phyloP scores from a whole-genome alignment of 441 rosid genomes.

The Populus hybrid region DNA sequence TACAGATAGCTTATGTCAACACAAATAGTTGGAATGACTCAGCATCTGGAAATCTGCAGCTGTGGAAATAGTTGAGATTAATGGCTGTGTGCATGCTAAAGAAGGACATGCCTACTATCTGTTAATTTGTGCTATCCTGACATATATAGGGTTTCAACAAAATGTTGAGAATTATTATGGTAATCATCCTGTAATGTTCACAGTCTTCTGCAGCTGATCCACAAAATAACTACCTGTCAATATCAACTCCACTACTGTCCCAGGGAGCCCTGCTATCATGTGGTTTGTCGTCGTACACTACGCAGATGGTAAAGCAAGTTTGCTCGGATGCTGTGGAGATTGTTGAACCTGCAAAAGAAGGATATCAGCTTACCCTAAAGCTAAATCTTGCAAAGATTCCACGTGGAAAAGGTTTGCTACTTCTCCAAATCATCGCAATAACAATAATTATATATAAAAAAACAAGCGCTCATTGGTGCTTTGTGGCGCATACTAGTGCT shows the following conservation, averaged over 20 bases:
- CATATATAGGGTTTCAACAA: background rate
- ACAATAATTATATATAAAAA: background rate
- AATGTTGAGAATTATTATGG: background rate
- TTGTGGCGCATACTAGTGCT: background rate
- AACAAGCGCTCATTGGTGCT: background rate
- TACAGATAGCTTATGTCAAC: background rate
- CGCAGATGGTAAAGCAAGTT: constrained; percentile 44
- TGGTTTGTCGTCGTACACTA: constrained; percentile 43
- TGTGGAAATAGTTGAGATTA: background rate
- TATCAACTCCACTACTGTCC: constrained; percentile 60
- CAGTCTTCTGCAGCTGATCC: constrained; percentile 68
- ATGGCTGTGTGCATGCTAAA: background rate
- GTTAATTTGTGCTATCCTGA: background rate
- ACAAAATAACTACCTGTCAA: constrained; percentile 47
- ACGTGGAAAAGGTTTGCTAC: constrained; percentile 51
- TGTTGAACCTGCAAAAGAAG: constrained; percentile 66
- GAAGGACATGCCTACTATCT: background rate
- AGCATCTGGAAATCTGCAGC: background rate
- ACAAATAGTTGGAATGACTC: background rate
- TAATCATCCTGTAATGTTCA: background rate
- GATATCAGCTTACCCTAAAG: constrained; percentile 75
- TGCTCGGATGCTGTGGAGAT: constrained; percentile 58
- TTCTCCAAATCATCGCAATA: constrained; percentile 10
- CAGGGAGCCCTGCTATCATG: constrained; percentile 36
- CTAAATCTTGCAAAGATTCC: constrained; percentile 58